These are phyloP conservation scores for Inosperma sp. DNA, from an alignment of 768 basidiomycete genomes.

Conservation along the genomic window DNA sequence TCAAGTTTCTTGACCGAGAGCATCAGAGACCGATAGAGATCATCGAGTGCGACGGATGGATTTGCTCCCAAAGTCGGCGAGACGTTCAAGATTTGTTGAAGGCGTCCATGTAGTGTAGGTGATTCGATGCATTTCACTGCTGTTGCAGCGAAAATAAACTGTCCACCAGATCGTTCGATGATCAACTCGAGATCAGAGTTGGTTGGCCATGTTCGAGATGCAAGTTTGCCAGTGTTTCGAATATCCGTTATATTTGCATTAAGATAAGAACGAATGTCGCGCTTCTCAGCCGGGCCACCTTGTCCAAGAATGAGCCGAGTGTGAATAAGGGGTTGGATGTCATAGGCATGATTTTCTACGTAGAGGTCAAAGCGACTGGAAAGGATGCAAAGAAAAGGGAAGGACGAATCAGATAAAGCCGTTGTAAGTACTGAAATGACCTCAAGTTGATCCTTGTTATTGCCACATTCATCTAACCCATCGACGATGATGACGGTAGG, in stretches of 20 bases:
- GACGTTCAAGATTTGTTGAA: not conserved
- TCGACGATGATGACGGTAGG: constrained; percentile 1
- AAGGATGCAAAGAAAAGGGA: constrained; percentile 13
- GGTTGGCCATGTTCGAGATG: constrained; percentile 9
- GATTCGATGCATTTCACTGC: constrained; percentile 10
- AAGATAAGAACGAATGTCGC: not conserved
- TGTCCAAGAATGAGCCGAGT: not conserved
- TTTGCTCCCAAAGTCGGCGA: not conserved
- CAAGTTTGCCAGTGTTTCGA: not conserved
- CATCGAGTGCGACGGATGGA: not conserved
- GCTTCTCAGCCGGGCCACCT: not conserved
- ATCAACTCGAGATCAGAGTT: constrained; percentile 5
- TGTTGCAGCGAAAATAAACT: constrained; percentile 16
- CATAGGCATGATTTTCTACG: not conserved
- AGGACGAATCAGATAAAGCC: not conserved
- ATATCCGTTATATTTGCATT: not conserved
- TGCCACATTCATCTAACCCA: constrained; percentile 14
- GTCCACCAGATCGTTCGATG: constrained; percentile 12
- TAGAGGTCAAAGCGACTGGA: constrained; percentile 15
- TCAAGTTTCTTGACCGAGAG: too few species aligned
- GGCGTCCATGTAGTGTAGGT: not conserved
- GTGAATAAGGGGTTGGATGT: too few species aligned
- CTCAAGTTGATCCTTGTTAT: constrained; percentile 8
- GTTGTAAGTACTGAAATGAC: constrained; percentile 6
- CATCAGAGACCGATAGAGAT: too few species aligned